These are phyloP conservation scores for Phlebiopsis gigantea DNA, from an alignment of 768 basidiomycete species.

Conservation along the genomic window DNA sequence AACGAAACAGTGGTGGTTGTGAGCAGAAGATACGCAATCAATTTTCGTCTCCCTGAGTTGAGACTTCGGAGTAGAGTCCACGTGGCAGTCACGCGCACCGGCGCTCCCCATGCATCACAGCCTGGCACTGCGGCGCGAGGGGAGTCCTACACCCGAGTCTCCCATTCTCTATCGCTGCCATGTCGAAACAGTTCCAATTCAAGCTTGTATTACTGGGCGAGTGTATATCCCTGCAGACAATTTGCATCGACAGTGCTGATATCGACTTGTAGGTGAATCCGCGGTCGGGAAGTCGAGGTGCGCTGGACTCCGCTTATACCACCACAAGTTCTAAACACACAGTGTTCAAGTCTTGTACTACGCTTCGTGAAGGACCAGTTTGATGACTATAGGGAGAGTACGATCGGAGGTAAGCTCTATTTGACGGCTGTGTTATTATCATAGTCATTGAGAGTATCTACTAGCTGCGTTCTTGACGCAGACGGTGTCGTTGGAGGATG, in stretches of 20 bases:
- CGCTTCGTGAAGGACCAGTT: conserved; percentile 97
- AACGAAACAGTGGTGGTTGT: conserved; percentile 13
- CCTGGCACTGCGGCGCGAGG: conserved; percentile 15
- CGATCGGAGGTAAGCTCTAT: conserved; percentile 67
- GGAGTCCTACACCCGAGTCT: conserved; percentile 11
- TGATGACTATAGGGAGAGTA: conserved; percentile 92
- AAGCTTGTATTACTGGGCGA: conserved; percentile 93
- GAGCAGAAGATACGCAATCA: conserved; percentile 8
- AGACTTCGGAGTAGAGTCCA: background rate
- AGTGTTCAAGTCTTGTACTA: conserved; percentile 69
- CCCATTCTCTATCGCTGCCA: conserved; percentile 34
- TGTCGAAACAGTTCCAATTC: conserved; percentile 93
- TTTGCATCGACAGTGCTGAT: too few species aligned
- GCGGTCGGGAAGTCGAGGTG: conserved; percentile 97
- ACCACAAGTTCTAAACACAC: background rate
- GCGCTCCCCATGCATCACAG: conserved; percentile 14
- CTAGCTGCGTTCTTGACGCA: conserved; percentile 97
- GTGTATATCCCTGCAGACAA: conserved; percentile 20
- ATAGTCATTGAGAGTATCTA: background rate
- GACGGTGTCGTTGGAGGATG: conserved; percentile 86
- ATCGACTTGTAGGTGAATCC: conserved; percentile 88
- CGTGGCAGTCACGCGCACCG: conserved; percentile 6
- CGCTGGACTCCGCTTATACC: conserved; percentile 1
- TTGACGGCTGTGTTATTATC: conserved; percentile 5
- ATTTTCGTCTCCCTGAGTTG: conserved; percentile 5